Base-by-base conservation (phyloP, 78 protist genomes). In the Emiliania huxleyi region DNA sequence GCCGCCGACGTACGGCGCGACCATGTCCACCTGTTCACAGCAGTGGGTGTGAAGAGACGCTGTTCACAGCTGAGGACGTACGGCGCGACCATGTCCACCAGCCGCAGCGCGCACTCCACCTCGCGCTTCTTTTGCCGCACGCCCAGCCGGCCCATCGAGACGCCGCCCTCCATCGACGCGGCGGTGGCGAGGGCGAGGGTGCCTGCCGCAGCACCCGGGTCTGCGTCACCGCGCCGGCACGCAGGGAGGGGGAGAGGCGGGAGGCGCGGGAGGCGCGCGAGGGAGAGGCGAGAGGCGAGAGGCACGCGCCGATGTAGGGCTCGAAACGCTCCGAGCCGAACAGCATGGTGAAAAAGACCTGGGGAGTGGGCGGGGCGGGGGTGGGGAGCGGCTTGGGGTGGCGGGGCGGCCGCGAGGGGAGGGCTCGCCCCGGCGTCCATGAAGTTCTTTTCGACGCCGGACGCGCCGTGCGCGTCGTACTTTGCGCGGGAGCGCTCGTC, bases 401-500 rank as follows among this genome's bases (percentile, higher is more conserved):
- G n/a, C n/a, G n/a, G n/a, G n/a, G n/a, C n/a, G n/a, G n/a, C n/a
- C n/a, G n/a, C n/a, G n/a, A n/a, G n/a, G n/a, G n/a, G n/a, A n/a
- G n/a, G n/a, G n/a, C n/a, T n/a, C n/a, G n/a, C n/a, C 40, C 81
- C 81, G 18, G 81, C 81, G 42, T 71, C 81, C 43, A 71, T 35
- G 42, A 26, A 29, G 43, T 71, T 71, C 42, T 19, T 22, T 12
- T 94, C 71, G 11, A 94, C 46, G 29, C 91, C 93, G 1, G 37
- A 93, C 46, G 89, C 95, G 37, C 95, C 95, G 11, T 81, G 55
- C 69, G 26, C 18, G 38, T 94, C 95, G 91, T 94, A 94, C 33
- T 71, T 56, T 22, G 6, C 6, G 21, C 93, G 18, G 75, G 35
- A 79, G 75, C 56, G 88, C 71, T 77, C 77, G 38, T 94, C 87